These are phyloP conservation scores for Pittosporum tobira DNA, from an alignment of 129 eudicot genomes.

Conservation along the genomic window DNA sequence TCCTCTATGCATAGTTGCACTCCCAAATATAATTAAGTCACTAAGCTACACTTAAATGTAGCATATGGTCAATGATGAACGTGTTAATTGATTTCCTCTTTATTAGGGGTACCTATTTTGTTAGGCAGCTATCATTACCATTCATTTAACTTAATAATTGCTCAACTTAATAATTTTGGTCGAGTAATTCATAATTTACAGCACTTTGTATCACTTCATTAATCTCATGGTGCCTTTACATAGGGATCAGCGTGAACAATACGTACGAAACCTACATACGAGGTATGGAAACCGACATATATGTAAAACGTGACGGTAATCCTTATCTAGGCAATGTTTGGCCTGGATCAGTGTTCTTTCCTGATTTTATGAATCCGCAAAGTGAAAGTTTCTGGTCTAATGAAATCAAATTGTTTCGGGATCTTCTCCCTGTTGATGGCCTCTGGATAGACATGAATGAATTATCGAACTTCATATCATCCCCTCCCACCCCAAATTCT, in stretches of 20 bases:
- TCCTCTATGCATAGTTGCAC: too few species aligned
- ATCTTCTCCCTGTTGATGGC: slow-evolving; percentile 58
- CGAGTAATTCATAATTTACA: too few species aligned
- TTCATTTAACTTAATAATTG: too few species aligned
- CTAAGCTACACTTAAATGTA: too few species aligned
- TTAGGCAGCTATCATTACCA: too few species aligned
- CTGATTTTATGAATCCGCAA: slow-evolving; percentile 69
- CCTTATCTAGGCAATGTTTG: slow-evolving; percentile 77
- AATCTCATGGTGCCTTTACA: too few species aligned
- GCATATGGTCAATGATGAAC: too few species aligned
- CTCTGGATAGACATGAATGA: slow-evolving; percentile 96
- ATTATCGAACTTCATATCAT: slow-evolving; percentile 51
- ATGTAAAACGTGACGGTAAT: slow-evolving; percentile 51
- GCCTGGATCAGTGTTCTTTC: slow-evolving; percentile 76
- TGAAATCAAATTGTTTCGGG: slow-evolving; percentile 49
- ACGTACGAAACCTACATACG: slow-evolving; percentile 60
- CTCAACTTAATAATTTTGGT: too few species aligned
- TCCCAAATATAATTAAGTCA: too few species aligned
- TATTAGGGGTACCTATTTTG: too few species aligned
- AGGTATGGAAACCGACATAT: slow-evolving; percentile 63
- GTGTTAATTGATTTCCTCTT: too few species aligned
- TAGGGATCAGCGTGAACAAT: slow-evolving; percentile 59
- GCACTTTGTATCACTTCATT: too few species aligned
- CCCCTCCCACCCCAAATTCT: slow-evolving; percentile 44
- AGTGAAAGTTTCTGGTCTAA: slow-evolving; percentile 45